Evolutionary conservation across 495 filamentous ascomycete genomes (phyloP).

Genomic region (Talaromyces stipitatus): DNA sequence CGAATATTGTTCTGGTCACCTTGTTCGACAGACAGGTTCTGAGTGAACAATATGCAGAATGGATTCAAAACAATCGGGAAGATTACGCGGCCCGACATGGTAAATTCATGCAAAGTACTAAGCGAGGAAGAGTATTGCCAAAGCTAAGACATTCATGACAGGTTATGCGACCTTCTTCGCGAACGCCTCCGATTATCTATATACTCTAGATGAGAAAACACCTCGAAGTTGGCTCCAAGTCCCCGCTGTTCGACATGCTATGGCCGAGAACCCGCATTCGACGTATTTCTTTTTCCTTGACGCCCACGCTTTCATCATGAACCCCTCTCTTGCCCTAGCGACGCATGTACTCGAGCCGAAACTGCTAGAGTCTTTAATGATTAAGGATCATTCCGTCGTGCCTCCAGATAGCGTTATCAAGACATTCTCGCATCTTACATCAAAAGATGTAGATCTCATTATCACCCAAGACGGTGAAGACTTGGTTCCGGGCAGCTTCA

Average conservation of each 20-base stretch:
- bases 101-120: constrained; percentile 31
- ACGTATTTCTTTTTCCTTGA: constrained; percentile 83
- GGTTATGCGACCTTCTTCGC: constrained; percentile 86
- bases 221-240: constrained; percentile 72
- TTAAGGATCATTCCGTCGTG: constrained; percentile 77
- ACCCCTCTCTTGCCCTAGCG: constrained; percentile 61
- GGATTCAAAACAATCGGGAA: constrained; percentile 71
- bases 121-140: neutral
- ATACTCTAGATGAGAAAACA: constrained; percentile 47
- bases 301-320: constrained; percentile 82
- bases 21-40: constrained; percentile 58
- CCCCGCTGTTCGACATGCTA: constrained; percentile 82
- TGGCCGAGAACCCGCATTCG: constrained; percentile 66
- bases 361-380: constrained; percentile 71
- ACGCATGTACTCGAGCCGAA: constrained; percentile 59
- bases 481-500: constrained; percentile 65
- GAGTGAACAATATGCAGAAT: constrained; percentile 55
- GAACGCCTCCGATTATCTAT: constrained; percentile 61
- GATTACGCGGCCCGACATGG: constrained; percentile 86
- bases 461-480: constrained; percentile 79
- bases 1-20: constrained; percentile 82
- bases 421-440: constrained; percentile 75
- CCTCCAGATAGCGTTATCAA: constrained; percentile 95
- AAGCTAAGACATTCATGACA: constrained; percentile 23
- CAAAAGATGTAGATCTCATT: constrained; percentile 72